phyloP scores from a whole-genome alignment of 2,329 filamentous ascomycete genomes.

The Corinectria fuckeliana region DNA sequence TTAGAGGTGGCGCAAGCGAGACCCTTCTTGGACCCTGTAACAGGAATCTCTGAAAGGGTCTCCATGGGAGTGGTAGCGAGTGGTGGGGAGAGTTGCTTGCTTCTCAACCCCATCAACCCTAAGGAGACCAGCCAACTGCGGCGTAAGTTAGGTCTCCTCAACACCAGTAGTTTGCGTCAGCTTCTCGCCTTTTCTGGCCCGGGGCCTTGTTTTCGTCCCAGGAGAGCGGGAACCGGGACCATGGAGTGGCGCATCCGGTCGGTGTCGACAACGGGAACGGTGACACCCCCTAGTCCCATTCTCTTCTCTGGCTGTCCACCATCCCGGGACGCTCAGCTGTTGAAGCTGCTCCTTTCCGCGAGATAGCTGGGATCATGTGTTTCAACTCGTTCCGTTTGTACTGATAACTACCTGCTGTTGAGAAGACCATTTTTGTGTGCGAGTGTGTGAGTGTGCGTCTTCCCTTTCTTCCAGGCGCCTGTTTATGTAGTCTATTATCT shows the following conservation, averaged over 20 bases:
- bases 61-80: constrained; percentile 7
- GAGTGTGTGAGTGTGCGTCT: not conserved
- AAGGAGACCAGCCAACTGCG: constrained; percentile 8
- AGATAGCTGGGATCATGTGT: constrained; percentile 4
- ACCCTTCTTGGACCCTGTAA: not conserved
- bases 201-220: not conserved
- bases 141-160: constrained; percentile 5
- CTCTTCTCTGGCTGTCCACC: constrained; percentile 15
- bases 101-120: not conserved
- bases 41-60: constrained; percentile 8
- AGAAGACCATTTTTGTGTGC: not conserved
- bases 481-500: not conserved
- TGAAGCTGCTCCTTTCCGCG: not conserved
- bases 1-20: constrained; percentile 6
- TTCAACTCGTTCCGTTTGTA: not conserved
- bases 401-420: not conserved
- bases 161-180: not conserved
- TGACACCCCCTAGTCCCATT: constrained; percentile 13
- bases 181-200: not conserved
- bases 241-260: constrained; percentile 9
- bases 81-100: constrained; percentile 11
- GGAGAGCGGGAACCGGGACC: constrained; percentile 11
- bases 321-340: not conserved
- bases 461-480: not conserved
- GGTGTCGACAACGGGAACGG: constrained; percentile 11